phyloP scores from a whole-genome alignment of 768 basidiomycete species.

The Tulasnella sp. region DNA sequence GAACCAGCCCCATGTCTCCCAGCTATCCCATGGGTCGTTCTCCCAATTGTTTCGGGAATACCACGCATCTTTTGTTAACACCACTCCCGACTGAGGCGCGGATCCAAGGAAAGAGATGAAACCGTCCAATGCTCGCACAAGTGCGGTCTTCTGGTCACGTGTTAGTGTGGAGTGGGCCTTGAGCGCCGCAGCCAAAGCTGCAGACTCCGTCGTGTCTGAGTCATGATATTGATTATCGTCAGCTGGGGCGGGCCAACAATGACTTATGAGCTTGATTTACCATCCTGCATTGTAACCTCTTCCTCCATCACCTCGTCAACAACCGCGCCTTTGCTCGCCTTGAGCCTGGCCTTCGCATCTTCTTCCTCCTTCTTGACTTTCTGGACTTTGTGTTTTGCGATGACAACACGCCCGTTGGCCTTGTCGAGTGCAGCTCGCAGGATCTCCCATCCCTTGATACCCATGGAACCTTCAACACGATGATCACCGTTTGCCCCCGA shows the following conservation, averaged over 20 bases:
- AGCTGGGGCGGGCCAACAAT: neutral
- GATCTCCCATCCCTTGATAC: constrained; percentile 71
- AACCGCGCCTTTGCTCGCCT: constrained; percentile 28
- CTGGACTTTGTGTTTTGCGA: constrained; percentile 61
- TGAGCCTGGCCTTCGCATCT: constrained; percentile 54
- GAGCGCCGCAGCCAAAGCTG: constrained; percentile 54
- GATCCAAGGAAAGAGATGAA: constrained; percentile 52
- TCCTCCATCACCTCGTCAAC: constrained; percentile 56
- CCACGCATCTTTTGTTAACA: constrained; percentile 58
- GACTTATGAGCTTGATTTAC: neutral
- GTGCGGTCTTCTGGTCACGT: constrained; percentile 60
- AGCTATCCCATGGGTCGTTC: constrained; percentile 64
- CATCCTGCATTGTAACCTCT: constrained; percentile 36
- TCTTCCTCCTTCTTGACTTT: constrained; percentile 80
- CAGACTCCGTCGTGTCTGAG: constrained; percentile 36
- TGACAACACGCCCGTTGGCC: constrained; percentile 75
- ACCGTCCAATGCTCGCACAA: constrained; percentile 62
- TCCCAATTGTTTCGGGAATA: constrained; percentile 56
- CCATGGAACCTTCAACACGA: constrained; percentile 22
- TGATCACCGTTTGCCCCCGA: constrained; percentile 31
- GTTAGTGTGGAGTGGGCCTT: constrained; percentile 67
- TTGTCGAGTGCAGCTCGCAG: constrained; percentile 77
- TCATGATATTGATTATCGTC: constrained; percentile 33
- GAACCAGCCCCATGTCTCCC: constrained; percentile 90
- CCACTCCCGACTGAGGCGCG: constrained; percentile 41